Evolutionary conservation across 257 asterid genomes (phyloP), one percentile per base, ranked within the genome.

Genomic region (Ophiorrhiza pumila): DNA sequence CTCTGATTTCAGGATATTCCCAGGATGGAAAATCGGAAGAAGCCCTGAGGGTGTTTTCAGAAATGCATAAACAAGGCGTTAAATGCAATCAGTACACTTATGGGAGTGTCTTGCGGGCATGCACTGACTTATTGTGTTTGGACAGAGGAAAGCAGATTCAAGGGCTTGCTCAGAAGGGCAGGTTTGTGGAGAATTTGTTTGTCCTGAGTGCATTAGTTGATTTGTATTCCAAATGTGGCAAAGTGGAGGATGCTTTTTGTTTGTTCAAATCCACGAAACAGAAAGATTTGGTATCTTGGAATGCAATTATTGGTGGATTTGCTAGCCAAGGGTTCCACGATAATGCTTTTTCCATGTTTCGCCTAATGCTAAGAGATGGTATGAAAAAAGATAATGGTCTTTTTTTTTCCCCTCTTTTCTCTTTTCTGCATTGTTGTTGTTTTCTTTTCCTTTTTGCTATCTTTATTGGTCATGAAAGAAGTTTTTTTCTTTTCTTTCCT

Each of bases 201-300:
- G 91, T 88, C 22, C 87, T 81, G 77, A 80, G 93, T 81, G 93
- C 91, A 39, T 74, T 88, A 82, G 78, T 88, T 5, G 85, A 84
- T 78, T 78, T 88, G 65, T 85, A 88, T 73, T 78, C 87, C 1
- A 88, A 88, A 77, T 86, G 93, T 34, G 88, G 91, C 71, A 64
- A 74, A 18, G 79, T 86, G 83, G 80, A 81, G 79, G 88, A 83
- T 71, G 89, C 91, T 43, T 76, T 80, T 71, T 52, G 22, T 31
- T 77, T 86, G 60, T 88, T 88, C 39, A 76, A 74, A 53, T 79
- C 72, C 52, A 86, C 84, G 84, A 65, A 71, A 58, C 75, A 66
- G 46, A 84, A 85, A 76, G 93, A 88, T 73, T 80, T 82, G 78
- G 86, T 86, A 15, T 84, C 82, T 50, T 88, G 93, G 91, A 88